Evolutionary conservation across 257 asterid genomes (phyloP).

Genomic region (Solanum sitiens): DNA sequence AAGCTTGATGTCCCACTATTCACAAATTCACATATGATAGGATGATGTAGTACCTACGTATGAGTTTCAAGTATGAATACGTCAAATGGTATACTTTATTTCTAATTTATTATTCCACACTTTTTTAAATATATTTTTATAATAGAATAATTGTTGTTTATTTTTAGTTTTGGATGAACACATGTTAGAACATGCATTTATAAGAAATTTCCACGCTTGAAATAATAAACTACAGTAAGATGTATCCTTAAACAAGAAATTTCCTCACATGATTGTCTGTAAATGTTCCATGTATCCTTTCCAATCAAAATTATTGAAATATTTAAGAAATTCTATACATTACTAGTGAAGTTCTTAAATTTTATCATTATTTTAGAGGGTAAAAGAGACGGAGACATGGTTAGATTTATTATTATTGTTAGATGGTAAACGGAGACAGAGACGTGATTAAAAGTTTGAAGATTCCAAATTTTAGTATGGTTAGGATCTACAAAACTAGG

Average conservation of each 20-base stretch:
- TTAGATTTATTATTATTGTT: too few species aligned
- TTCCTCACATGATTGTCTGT: background rate
- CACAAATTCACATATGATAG: background rate
- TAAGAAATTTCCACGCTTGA: background rate
- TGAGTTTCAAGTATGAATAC: background rate
- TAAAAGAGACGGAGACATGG: too few species aligned
- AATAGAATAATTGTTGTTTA: background rate
- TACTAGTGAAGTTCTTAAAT: background rate
- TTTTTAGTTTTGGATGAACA: background rate
- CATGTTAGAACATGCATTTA: background rate
- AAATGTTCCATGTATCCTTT: background rate
- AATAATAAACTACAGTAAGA: background rate
- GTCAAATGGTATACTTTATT: background rate
- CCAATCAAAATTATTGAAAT: background rate
- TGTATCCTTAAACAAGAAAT: background rate
- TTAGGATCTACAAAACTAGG: fast-evolving
- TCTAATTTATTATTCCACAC: background rate
- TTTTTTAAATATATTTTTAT: background rate
- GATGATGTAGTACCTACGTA: background rate
- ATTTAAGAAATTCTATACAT: background rate
- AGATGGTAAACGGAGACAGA: background rate
- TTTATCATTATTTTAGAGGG: too few species aligned
- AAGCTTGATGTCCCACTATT: background rate
- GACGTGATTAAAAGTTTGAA: fast-evolving
- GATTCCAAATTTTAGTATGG: too few species aligned